Percentiles rank a stretch among this genome's conserved stretches.
Conservation (phyloP, 768 basidiomycete genomes). For the Butyriboletus loyo region DNA sequence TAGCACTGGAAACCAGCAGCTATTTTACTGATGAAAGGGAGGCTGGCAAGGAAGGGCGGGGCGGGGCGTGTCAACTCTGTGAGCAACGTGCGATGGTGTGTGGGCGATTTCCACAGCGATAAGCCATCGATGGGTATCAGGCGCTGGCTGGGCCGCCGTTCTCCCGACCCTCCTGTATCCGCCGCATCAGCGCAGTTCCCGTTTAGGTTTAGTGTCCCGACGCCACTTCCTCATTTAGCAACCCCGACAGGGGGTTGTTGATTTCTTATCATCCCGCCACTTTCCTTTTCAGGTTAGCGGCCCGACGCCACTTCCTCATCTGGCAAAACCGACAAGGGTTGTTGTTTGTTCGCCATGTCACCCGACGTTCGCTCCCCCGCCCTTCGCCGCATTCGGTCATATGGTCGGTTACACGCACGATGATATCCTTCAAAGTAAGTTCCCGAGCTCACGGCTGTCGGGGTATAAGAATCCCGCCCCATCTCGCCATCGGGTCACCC, state of each 20-base stretch:
- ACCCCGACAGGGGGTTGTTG: slow-evolving; percentile 14
- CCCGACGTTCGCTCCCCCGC: slow-evolving; percentile 29
- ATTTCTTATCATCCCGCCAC: slow-evolving; percentile 23
- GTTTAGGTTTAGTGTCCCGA: slow-evolving; percentile 16
- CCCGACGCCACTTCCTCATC: slow-evolving; percentile 24
- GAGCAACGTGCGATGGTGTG: slow-evolving; percentile 15
- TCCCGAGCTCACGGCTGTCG: slow-evolving; percentile 13
- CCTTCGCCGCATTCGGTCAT: slow-evolving; percentile 11
- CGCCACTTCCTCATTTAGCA: slow-evolving; percentile 21
- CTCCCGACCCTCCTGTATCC: slow-evolving; percentile 17
- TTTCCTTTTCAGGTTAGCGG: slow-evolving; percentile 8
- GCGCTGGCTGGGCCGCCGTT: slow-evolving; percentile 7
- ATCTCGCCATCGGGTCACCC: slow-evolving; percentile 18
- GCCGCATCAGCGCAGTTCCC: slow-evolving; percentile 21
- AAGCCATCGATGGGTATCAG: slow-evolving; percentile 14
- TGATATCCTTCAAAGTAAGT: slow-evolving; percentile 13
- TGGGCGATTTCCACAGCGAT: slow-evolving; percentile 15
- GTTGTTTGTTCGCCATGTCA: slow-evolving; percentile 14
- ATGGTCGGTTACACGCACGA: slow-evolving; percentile 13
- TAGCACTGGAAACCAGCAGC: too few species aligned
- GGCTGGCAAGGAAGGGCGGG: slow-evolving; percentile 5
- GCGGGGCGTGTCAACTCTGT: neutral
- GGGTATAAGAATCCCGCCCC: slow-evolving; percentile 28
- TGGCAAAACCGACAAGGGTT: slow-evolving; percentile 16
- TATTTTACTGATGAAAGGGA: too few species aligned